Evolutionary conservation across 192 early-diverging fungal genomes (phyloP).

Genomic region (Mortierella antarctica): DNA sequence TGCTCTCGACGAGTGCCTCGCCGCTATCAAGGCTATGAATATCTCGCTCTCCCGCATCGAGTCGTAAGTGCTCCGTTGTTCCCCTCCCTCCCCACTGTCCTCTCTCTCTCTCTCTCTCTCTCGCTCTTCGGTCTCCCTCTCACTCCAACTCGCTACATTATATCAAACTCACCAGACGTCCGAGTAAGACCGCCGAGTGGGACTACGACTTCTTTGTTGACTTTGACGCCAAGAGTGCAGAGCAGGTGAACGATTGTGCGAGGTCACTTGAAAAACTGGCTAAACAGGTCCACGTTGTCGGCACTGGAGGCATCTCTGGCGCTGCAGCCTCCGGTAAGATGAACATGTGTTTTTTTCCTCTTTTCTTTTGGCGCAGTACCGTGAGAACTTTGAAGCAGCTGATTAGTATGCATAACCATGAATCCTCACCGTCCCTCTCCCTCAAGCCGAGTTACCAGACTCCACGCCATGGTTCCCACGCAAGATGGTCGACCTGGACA

Average conservation of each 20-base stretch:
- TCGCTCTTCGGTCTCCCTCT: not conserved
- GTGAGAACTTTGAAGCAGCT: too few relatives aligned
- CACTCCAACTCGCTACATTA: not conserved
- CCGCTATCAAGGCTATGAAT: conserved; percentile 71
- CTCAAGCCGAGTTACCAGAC: conserved; percentile 17
- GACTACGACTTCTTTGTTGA: conserved; percentile 97
- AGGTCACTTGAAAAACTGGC: conserved; percentile 71
- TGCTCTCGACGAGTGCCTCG: conserved; percentile 83
- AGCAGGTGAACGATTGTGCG: conserved; percentile 69
- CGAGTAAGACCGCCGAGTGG: conserved; percentile 77
- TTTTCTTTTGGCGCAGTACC: not conserved
- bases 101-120: not conserved
- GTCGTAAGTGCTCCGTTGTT: conserved; percentile 62
- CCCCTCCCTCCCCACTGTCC: not conserved
- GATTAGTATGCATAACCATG: too few relatives aligned
- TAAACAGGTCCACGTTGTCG: conserved; percentile 74
- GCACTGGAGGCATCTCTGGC: conserved; percentile 58
- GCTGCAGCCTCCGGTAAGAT: conserved; percentile 24
- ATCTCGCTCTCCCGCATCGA: conserved; percentile 94
- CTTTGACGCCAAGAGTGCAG: conserved; percentile 73
- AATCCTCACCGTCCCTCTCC: not conserved
- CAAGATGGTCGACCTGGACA: conserved; percentile 90
- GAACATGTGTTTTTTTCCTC: not conserved
- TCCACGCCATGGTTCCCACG: conserved; percentile 94
- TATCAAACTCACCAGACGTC: conserved; percentile 61